phyloP scores from a whole-genome alignment of 2,329 filamentous ascomycete species.

The Trichoderma oligosporum region DNA sequence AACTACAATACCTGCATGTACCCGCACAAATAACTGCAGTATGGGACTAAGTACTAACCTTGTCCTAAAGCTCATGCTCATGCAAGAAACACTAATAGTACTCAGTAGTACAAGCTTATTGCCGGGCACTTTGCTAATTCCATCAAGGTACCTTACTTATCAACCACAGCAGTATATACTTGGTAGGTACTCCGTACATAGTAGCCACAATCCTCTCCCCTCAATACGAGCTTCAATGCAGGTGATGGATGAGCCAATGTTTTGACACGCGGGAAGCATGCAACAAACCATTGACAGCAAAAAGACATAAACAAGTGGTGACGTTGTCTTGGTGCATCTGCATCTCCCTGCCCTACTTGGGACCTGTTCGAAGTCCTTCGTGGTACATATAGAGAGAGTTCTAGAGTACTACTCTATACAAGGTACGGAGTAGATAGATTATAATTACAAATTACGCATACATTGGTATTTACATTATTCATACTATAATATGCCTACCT shows the following conservation, averaged over 20 bases:
- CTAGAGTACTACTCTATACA: too few species aligned
- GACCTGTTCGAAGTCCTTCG: too few species aligned
- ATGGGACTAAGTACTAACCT: too few species aligned
- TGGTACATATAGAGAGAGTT: too few species aligned
- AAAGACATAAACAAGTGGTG: neutral
- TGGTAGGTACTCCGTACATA: neutral
- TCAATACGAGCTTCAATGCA: conserved; percentile 5
- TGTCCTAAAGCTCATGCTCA: neutral
- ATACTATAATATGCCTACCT: too few species aligned
- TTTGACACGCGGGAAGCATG: neutral
- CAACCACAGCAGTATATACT: neutral
- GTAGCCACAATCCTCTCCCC: too few species aligned
- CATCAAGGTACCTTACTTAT: neutral
- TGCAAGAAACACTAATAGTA: conserved; percentile 3
- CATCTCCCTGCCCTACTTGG: too few species aligned
- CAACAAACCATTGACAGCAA: neutral
- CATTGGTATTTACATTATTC: too few species aligned
- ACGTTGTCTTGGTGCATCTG: conserved; percentile 1
- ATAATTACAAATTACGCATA: too few species aligned
- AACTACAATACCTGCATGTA: neutral
- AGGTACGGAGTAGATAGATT: too few species aligned
- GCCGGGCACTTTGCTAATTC: neutral
- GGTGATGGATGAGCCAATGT: neutral
- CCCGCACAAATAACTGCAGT: too few species aligned
- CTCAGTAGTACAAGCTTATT: conserved; percentile 4